Evolutionary conservation across 225 moss, liverwort and hornwort genomes (phyloP).

Genomic region (Rhytidiadelphus loreus): DNA sequence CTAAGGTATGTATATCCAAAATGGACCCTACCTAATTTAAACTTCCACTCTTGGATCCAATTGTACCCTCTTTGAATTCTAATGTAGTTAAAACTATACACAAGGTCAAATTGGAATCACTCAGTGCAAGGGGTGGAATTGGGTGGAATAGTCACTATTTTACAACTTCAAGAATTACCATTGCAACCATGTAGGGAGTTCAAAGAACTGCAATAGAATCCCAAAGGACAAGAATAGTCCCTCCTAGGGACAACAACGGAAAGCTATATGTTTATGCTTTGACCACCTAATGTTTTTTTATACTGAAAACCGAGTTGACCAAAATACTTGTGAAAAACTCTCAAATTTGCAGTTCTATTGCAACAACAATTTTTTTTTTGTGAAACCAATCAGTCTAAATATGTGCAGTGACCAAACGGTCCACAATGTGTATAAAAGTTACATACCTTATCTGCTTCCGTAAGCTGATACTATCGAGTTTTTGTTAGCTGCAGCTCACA

Average conservation of each 20-base stretch:
- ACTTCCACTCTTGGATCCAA: not conserved
- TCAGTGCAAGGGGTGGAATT: too few relatives aligned
- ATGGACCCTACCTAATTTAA: fast-evolving
- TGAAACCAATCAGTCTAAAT: not conserved
- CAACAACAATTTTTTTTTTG: not conserved
- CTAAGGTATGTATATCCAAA: too few relatives aligned
- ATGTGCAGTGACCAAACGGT: not conserved
- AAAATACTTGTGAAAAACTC: not conserved
- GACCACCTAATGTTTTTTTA: not conserved
- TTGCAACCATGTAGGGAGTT: not conserved
- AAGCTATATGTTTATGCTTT: not conserved
- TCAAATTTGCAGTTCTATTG: not conserved
- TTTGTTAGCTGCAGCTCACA: too few relatives aligned
- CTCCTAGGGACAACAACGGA: fast-evolving
- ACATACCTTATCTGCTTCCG: not conserved
- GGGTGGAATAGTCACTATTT: not conserved
- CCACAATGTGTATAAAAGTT: too few relatives aligned
- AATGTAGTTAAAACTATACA: too few relatives aligned
- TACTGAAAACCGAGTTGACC: not conserved
- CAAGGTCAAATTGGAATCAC: too few relatives aligned
- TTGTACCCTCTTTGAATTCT: not conserved
- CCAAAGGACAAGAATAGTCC: not conserved
- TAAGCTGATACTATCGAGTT: too few relatives aligned
- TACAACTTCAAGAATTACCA: too few relatives aligned
- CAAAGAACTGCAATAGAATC: not conserved